Conservation (phyloP, 345 rosid species). For the Erucastrum elatum region DNA sequence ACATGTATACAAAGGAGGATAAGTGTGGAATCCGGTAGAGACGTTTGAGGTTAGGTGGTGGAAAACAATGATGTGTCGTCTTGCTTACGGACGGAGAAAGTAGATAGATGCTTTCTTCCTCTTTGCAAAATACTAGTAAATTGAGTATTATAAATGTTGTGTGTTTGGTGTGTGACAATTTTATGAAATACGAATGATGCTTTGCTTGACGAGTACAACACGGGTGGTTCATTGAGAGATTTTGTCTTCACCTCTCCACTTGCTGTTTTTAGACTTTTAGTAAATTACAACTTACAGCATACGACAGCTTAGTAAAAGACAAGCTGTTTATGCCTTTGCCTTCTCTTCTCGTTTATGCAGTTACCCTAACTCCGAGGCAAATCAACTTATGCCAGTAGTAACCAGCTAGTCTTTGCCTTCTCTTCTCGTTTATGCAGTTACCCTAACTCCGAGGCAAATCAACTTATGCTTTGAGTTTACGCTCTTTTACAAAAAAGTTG, state of each 20-base stretch:
- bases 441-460: slow-evolving; percentile 16
- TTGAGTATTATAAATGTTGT: slow-evolving; percentile 4
- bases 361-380: slow-evolving; percentile 22
- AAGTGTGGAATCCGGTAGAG: not conserved
- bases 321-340: slow-evolving; percentile 11
- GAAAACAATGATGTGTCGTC: slow-evolving; percentile 22
- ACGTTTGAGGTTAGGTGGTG: slow-evolving; percentile 22
- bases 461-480: not conserved
- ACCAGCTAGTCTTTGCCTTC: not conserved
- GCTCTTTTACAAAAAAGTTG: not conserved
- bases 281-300: slow-evolving; percentile 28
- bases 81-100: slow-evolving; percentile 2
- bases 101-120: not conserved
- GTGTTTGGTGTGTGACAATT: slow-evolving; percentile 21
- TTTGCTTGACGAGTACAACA: slow-evolving; percentile 31
- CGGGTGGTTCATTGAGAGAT: slow-evolving; percentile 29
- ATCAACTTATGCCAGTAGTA: not conserved
- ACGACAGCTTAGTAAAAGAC: slow-evolving; percentile 9
- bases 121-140: not conserved
- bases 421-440: slow-evolving; percentile 18
- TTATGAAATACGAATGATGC: slow-evolving; percentile 17
- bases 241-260: slow-evolving; percentile 34
- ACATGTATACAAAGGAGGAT: not conserved
- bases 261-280: not conserved
- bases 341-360: slow-evolving; percentile 15